phyloP scores from a whole-genome alignment of 768 basidiomycete species.

The Hygrocybe coccinea region DNA sequence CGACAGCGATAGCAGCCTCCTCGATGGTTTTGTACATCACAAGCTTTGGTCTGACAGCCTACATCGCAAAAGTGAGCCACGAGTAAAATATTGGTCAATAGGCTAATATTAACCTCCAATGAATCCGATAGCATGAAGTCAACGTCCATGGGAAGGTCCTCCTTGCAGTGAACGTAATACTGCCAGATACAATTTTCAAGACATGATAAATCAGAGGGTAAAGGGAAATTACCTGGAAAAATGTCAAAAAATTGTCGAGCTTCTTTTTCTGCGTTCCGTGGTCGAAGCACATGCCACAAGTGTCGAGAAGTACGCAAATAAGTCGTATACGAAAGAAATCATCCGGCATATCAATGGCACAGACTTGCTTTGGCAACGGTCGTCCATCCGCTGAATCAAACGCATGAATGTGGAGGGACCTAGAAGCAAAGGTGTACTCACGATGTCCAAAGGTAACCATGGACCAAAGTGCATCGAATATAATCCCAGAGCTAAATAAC shows the following conservation, averaged over 20 bases:
- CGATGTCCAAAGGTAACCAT: slow-evolving; percentile 94
- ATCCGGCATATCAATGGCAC: slow-evolving; percentile 83
- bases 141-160: slow-evolving; percentile 90
- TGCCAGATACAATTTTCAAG: slow-evolving; percentile 19
- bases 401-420: neutral
- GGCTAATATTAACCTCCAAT: slow-evolving; percentile 57
- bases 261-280: slow-evolving; percentile 88
- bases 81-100: neutral
- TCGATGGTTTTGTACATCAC: slow-evolving; percentile 67
- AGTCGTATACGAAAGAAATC: slow-evolving; percentile 94
- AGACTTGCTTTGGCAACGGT: slow-evolving; percentile 71
- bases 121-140: slow-evolving; percentile 97
- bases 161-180: slow-evolving; percentile 90
- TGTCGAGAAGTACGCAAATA: slow-evolving; percentile 88
- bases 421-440: slow-evolving; percentile 40
- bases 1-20: slow-evolving; percentile 83
- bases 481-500: slow-evolving; percentile 77
- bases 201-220: slow-evolving; percentile 1
- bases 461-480: slow-evolving; percentile 94
- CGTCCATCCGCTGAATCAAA: slow-evolving; percentile 71
- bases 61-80: neutral
- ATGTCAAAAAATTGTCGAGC: slow-evolving; percentile 84
- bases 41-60: slow-evolving; percentile 87
- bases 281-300: slow-evolving; percentile 97
- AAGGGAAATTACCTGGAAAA: slow-evolving; percentile 72